These are phyloP conservation scores for Fusarium camptoceras DNA, from an alignment of 2,329 filamentous ascomycete genomes.

Conservation along the genomic window DNA sequence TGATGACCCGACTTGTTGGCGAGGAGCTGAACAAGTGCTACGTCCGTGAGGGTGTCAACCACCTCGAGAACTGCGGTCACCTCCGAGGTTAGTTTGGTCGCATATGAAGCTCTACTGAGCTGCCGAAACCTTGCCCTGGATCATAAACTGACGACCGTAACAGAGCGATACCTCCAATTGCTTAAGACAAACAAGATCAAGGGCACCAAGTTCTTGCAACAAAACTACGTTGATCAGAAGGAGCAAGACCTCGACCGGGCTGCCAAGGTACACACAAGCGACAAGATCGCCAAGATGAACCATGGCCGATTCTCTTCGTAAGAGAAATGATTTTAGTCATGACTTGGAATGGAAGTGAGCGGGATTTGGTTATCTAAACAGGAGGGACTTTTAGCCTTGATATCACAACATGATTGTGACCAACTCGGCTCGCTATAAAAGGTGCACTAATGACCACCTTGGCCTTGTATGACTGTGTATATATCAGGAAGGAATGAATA, in stretches of 20 bases:
- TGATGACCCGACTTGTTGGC: constrained; percentile 86
- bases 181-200: constrained; percentile 81
- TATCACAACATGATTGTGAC: constrained; percentile 37
- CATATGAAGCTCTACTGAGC: constrained; percentile 5
- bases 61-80: constrained; percentile 86
- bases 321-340: constrained; percentile 10
- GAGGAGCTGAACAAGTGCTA: constrained; percentile 91
- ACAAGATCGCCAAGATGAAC: constrained; percentile 56
- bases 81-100: constrained; percentile 75
- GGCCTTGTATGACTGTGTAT: constrained; percentile 51
- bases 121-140: not conserved
- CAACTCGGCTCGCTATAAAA: constrained; percentile 33
- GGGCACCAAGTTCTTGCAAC: constrained; percentile 83
- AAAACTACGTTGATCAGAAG: constrained; percentile 75
- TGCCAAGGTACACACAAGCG: constrained; percentile 55
- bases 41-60: constrained; percentile 84
- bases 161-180: constrained; percentile 83
- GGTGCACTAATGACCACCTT: constrained; percentile 35
- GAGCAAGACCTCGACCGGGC: constrained; percentile 54
- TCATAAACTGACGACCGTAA: constrained; percentile 23
- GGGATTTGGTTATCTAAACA: constrained; percentile 34
- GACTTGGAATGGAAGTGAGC: constrained; percentile 14
- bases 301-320: constrained; percentile 50
- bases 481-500: constrained; percentile 48
- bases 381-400: constrained; percentile 38